Conservation (phyloP, 2,329 filamentous ascomycete genomes). For the Epichloe aotearoae region DNA sequence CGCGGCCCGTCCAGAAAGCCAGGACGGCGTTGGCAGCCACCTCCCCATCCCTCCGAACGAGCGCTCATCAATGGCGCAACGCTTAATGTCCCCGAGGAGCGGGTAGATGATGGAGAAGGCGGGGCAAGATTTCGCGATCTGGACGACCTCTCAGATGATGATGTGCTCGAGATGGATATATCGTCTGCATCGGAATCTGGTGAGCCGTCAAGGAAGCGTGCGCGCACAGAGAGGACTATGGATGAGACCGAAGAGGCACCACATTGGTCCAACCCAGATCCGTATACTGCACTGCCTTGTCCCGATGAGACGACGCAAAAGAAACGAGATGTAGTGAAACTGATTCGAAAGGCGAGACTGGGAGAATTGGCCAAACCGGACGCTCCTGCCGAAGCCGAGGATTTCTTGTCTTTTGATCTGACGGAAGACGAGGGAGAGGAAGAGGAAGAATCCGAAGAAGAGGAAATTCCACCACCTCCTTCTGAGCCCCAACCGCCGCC, state of each 20-base stretch:
- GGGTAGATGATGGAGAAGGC: conserved; percentile 30
- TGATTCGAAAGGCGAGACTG: conserved; percentile 81
- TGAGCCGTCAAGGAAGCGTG: conserved; percentile 25
- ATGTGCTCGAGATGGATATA: conserved; percentile 52
- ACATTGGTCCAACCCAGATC: conserved; percentile 93
- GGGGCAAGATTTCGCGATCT: conserved; percentile 40
- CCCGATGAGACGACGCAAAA: conserved; percentile 60
- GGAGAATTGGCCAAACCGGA: conserved; percentile 34
- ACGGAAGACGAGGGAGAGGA: conserved; percentile 41
- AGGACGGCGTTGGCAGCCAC: conserved; percentile 22
- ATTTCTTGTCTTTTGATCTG: conserved; percentile 82
- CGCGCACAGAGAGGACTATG: conserved; percentile 15
- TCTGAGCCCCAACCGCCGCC: conserved; percentile 9
- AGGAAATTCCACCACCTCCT: conserved; percentile 9
- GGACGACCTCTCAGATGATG: conserved; percentile 48
- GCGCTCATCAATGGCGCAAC: conserved; percentile 33
- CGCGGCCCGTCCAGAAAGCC: conserved; percentile 14
- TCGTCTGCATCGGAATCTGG: conserved; percentile 27
- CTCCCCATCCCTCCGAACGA: conserved; percentile 32
- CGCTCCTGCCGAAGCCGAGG: conserved; percentile 48
- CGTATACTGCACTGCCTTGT: conserved; percentile 78
- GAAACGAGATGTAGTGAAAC: conserved; percentile 74
- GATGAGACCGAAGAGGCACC: conserved; percentile 38
- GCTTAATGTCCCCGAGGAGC: conserved; percentile 28
- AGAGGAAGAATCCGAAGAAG: conserved; percentile 10